Evolutionary conservation across 331 rosid genomes (phyloP).

Genomic region (Quercus phellos): DNA sequence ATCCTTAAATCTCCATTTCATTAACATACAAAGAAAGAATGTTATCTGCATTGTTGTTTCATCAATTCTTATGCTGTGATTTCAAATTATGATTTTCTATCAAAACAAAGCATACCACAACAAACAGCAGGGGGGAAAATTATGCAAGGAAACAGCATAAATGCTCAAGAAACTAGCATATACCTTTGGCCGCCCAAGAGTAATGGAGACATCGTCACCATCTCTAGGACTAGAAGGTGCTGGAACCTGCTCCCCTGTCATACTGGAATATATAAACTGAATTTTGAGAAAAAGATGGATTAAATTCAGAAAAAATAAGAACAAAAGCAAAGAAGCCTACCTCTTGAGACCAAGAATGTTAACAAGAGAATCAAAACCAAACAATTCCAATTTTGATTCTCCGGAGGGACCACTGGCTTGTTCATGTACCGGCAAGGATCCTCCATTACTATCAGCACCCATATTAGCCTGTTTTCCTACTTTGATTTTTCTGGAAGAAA

Average conservation of each 20-base stretch:
- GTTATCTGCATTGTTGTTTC: not conserved
- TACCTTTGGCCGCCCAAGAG: constrained; percentile 79
- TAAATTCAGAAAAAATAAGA: not conserved
- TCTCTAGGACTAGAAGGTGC: constrained; percentile 92
- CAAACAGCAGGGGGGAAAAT: constrained; percentile 2
- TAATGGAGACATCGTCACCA: constrained; percentile 74
- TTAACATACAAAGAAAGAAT: not conserved
- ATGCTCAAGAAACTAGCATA: constrained; percentile 24
- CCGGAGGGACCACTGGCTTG: constrained; percentile 61
- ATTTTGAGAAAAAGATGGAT: not conserved
- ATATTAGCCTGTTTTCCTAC: constrained; percentile 35
- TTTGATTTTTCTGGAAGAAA: constrained; percentile 56
- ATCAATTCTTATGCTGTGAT: not conserved
- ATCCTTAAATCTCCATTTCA: not conserved
- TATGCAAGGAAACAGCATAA: constrained; percentile 7
- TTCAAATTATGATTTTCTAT: constrained; percentile 8
- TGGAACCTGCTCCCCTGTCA: constrained; percentile 78
- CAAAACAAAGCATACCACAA: constrained; percentile 3
- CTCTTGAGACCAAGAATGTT: constrained; percentile 98
- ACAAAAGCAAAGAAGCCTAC: constrained; percentile 28
- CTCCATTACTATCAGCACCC: constrained; percentile 43
- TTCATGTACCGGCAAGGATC: constrained; percentile 30
- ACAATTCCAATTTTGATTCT: constrained; percentile 86
- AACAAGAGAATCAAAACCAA: constrained; percentile 98
- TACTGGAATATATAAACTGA: constrained; percentile 44